Conservation (phyloP, 2,329 filamentous ascomycete species). For the Calonectria pauciramosa region DNA sequence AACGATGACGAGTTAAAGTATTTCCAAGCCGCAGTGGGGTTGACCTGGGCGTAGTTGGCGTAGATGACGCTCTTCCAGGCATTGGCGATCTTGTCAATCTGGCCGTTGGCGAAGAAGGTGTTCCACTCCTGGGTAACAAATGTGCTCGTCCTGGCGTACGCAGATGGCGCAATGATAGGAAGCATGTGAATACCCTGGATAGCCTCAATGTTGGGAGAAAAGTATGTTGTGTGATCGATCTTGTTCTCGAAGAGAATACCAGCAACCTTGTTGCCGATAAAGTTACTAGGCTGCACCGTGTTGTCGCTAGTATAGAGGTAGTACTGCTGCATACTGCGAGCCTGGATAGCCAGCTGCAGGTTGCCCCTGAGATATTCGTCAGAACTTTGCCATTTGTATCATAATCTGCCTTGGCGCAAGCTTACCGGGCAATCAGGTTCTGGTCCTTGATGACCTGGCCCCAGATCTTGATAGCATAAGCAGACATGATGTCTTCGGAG, state of each 20-base stretch:
- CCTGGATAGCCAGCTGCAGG: constrained; percentile 84
- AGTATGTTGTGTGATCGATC: constrained; percentile 92
- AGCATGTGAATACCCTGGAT: constrained; percentile 88
- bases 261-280: constrained; percentile 82
- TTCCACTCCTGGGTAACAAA: constrained; percentile 91
- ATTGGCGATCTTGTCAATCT: constrained; percentile 74
- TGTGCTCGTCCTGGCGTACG: constrained; percentile 73
- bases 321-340: constrained; percentile 81
- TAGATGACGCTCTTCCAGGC: constrained; percentile 91
- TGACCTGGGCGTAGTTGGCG: constrained; percentile 83
- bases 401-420: not conserved
- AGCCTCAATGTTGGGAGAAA: constrained; percentile 79
- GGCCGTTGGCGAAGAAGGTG: constrained; percentile 78
- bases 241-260: constrained; percentile 94
- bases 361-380: constrained; percentile 68
- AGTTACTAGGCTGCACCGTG: constrained; percentile 77
- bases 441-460: constrained; percentile 81
- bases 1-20: constrained; percentile 81
- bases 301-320: constrained; percentile 85
- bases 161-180: constrained; percentile 77
- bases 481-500: constrained; percentile 90
- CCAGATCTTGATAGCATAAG: constrained; percentile 96
- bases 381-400: constrained; percentile 1
- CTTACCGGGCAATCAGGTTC: constrained; percentile 81
- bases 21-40: constrained; percentile 77